Evolutionary conservation across 768 basidiomycete species (phyloP).

Genomic region (Mycena polygramma): DNA sequence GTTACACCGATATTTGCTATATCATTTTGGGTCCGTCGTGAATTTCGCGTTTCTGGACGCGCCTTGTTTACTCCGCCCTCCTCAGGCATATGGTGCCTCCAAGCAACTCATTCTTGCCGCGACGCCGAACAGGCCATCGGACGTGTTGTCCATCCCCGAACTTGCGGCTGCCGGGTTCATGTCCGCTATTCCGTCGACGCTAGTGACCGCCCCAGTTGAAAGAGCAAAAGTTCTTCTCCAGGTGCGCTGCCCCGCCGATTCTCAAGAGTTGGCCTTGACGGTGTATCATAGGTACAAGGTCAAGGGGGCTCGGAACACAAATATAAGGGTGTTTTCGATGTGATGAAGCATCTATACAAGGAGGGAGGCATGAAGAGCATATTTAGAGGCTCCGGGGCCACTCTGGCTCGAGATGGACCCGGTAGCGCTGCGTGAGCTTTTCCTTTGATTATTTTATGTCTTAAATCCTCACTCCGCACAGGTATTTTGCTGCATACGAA

Average conservation of each 20-base stretch:
- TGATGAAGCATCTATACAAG: slow-evolving; percentile 89
- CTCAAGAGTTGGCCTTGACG: background rate
- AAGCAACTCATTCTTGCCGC: slow-evolving; percentile 84
- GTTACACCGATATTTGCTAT: slow-evolving; percentile 99
- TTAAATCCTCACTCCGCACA: slow-evolving; percentile 46
- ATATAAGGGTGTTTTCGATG: slow-evolving; percentile 94
- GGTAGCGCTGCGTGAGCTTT: slow-evolving; percentile 91
- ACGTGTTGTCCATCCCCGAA: slow-evolving; percentile 77
- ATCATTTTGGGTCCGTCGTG: slow-evolving; percentile 89
- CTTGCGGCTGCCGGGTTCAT: slow-evolving; percentile 95
- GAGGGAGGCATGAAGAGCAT: slow-evolving; percentile 95
- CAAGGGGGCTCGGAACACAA: slow-evolving; percentile 78
- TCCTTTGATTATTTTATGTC: slow-evolving; percentile 9
- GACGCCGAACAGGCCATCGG: slow-evolving; percentile 83
- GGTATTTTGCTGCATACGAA: slow-evolving; percentile 98
- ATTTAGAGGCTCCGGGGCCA: slow-evolving; percentile 94
- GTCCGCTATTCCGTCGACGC: slow-evolving; percentile 91
- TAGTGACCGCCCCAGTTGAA: slow-evolving; percentile 96
- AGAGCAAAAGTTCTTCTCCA: slow-evolving; percentile 97
- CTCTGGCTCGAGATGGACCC: slow-evolving; percentile 93
- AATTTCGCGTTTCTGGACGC: slow-evolving; percentile 26
- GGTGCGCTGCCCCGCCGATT: slow-evolving; percentile 53
- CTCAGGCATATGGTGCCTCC: slow-evolving; percentile 91
- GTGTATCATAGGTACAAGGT: slow-evolving; percentile 79
- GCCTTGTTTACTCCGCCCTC: slow-evolving; percentile 3